Percentiles rank a stretch among this genome's conserved stretches.
These are phyloP conservation scores for Serendipita sp. DNA, from an alignment of 768 basidiomycete genomes.

Conservation along the genomic window DNA sequence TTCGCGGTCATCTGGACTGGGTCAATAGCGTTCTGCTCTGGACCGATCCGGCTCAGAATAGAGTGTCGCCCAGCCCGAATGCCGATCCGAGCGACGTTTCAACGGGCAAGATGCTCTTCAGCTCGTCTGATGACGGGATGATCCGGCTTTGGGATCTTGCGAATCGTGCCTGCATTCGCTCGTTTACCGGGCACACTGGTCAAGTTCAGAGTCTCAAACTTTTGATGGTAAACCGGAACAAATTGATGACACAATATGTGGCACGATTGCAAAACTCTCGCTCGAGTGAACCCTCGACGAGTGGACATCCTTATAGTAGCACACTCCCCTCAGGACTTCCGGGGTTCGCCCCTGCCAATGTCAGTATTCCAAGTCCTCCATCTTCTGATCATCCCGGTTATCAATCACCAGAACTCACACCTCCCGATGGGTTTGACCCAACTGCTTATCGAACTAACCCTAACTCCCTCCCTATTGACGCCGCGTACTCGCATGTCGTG, in stretches of 20 bases:
- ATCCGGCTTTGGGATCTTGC: slow-evolving; percentile 91
- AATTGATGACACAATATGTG: neutral
- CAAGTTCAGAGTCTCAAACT: slow-evolving; percentile 87
- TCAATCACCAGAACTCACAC: neutral
- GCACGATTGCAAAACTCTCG: neutral
- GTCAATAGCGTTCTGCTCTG: slow-evolving; percentile 90
- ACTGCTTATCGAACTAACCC: slow-evolving; percentile 8
- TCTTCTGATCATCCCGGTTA: slow-evolving; percentile 10
- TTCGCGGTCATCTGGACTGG: slow-evolving; percentile 90
- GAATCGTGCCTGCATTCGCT: slow-evolving; percentile 58
- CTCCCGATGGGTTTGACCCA: slow-evolving; percentile 8
- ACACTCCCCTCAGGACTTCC: slow-evolving; percentile 11
- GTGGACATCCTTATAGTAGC: slow-evolving; percentile 8
- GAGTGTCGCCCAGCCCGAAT: slow-evolving; percentile 21
- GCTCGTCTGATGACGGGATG: slow-evolving; percentile 85
- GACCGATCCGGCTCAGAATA: slow-evolving; percentile 30
- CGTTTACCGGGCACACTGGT: slow-evolving; percentile 78
- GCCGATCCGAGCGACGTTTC: slow-evolving; percentile 31
- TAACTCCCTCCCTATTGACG: slow-evolving; percentile 6
- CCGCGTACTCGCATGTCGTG: slow-evolving; percentile 1
- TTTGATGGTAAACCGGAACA: slow-evolving; percentile 40
- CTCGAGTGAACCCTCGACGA: neutral
- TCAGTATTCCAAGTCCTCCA: slow-evolving; percentile 10
- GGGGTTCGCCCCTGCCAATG: slow-evolving; percentile 10
- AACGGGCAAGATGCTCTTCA: slow-evolving; percentile 90